These are phyloP conservation scores for Saccharomyces hybrid DNA, from an alignment of 1,139 yeast species.

Conservation along the genomic window DNA sequence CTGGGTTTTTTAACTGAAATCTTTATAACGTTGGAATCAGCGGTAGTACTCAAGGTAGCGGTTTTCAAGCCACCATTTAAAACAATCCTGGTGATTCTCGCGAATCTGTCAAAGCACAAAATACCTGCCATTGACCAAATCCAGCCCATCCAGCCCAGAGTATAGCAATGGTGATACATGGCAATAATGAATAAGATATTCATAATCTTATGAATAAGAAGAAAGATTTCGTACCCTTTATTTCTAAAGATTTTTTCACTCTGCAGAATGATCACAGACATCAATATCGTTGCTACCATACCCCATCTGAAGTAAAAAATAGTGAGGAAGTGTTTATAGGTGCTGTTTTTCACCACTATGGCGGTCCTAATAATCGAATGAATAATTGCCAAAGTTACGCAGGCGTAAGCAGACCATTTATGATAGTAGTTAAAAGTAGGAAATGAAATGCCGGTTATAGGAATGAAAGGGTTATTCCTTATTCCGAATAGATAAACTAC, in stretches of 20 bases:
- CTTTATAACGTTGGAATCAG: constrained; percentile 35
- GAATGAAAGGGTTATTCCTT: constrained; percentile 50
- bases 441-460: constrained; percentile 42
- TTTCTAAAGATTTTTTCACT: constrained; percentile 40
- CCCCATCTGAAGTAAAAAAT: constrained; percentile 38
- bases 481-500: constrained; percentile 49
- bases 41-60: constrained; percentile 29
- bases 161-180: constrained; percentile 36
- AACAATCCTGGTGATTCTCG: constrained; percentile 32
- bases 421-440: constrained; percentile 44
- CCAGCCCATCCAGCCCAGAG: constrained; percentile 41
- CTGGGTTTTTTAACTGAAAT: constrained; percentile 35
- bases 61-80: constrained; percentile 35
- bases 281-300: constrained; percentile 39
- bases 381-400: constrained; percentile 34
- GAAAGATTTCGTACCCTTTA: constrained; percentile 38
- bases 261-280: constrained; percentile 39
- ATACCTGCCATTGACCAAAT: constrained; percentile 36
- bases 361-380: constrained; percentile 45
- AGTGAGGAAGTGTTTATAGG: too few species aligned
- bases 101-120: constrained; percentile 34
- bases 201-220: constrained; percentile 34
- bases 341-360: constrained; percentile 28
- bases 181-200: constrained; percentile 33
- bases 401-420: constrained; percentile 36